Evolutionary conservation across 2,329 filamentous ascomycete species (phyloP).

Genomic region (Pseudogymnoascus sp.): DNA sequence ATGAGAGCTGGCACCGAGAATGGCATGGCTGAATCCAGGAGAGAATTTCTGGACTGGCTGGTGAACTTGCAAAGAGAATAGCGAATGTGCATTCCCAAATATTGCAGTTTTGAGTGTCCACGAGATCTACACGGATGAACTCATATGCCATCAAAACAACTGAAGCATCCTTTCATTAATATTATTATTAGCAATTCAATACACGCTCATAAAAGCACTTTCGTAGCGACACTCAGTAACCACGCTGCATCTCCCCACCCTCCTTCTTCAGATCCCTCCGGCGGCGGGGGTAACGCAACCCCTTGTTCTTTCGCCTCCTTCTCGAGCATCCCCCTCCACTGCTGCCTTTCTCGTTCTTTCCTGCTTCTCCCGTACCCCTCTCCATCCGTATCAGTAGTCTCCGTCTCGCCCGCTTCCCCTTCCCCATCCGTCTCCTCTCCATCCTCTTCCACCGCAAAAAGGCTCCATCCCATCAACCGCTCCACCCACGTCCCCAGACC

Average conservation of each 20-base stretch:
- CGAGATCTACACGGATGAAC: background rate
- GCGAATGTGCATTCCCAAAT: background rate
- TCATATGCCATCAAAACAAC: background rate
- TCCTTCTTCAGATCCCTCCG: slow-evolving; percentile 46
- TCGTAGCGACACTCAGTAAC: slow-evolving; percentile 54
- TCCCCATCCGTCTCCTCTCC: slow-evolving; percentile 43
- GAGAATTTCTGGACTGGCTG: background rate
- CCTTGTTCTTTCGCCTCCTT: slow-evolving; percentile 17
- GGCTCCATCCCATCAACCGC: slow-evolving; percentile 50
- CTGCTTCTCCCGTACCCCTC: slow-evolving; percentile 23
- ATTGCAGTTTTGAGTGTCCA: background rate
- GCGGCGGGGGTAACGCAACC: slow-evolving; percentile 32
- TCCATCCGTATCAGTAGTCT: slow-evolving; percentile 33
- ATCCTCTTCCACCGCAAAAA: slow-evolving; percentile 56
- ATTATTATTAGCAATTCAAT: background rate
- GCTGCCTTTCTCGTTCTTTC: background rate
- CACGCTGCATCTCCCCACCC: slow-evolving; percentile 63
- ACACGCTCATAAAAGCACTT: slow-evolving; percentile 23
- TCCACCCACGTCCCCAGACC: slow-evolving; percentile 54
- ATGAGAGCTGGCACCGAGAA: background rate
- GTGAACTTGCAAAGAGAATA: background rate
- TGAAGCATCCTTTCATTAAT: background rate
- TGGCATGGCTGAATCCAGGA: background rate
- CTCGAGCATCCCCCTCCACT: slow-evolving; percentile 17
- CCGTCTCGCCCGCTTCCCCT: slow-evolving; percentile 32